Evolutionary conservation across 495 filamentous ascomycete species (phyloP).

Genomic region (Platismatia glauca): DNA sequence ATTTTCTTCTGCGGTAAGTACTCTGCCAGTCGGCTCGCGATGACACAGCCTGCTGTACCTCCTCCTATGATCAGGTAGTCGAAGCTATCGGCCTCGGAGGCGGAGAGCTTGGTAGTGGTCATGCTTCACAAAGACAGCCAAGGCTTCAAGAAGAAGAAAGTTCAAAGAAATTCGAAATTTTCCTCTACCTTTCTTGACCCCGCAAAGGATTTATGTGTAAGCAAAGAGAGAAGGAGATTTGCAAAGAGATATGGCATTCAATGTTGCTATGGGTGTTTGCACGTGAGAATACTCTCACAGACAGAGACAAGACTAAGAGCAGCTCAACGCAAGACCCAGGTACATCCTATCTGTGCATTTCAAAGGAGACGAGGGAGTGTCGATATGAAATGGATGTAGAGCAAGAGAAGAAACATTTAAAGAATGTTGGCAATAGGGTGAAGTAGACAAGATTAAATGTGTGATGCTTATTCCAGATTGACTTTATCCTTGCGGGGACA

Average conservation of each 20-base stretch:
- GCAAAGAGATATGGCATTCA: background rate
- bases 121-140: background rate
- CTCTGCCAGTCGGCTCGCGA: constrained; percentile 61
- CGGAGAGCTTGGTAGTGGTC: constrained; percentile 28
- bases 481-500: background rate
- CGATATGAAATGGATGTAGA: background rate
- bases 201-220: background rate
- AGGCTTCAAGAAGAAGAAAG: background rate
- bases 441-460: background rate
- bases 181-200: background rate
- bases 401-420: too few species aligned
- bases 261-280: background rate
- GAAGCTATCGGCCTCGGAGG: constrained; percentile 55
- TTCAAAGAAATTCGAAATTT: background rate
- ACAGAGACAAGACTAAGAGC: background rate
- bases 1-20: constrained; percentile 58
- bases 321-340: background rate
- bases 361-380: background rate
- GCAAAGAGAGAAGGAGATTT: background rate
- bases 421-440: background rate
- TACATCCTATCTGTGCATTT: background rate
- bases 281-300: background rate
- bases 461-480: background rate
- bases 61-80: constrained; percentile 84
- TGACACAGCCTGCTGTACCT: constrained; percentile 80